Conservation (phyloP, 306 rosid genomes). For the Elaeagnus macrophylla region DNA sequence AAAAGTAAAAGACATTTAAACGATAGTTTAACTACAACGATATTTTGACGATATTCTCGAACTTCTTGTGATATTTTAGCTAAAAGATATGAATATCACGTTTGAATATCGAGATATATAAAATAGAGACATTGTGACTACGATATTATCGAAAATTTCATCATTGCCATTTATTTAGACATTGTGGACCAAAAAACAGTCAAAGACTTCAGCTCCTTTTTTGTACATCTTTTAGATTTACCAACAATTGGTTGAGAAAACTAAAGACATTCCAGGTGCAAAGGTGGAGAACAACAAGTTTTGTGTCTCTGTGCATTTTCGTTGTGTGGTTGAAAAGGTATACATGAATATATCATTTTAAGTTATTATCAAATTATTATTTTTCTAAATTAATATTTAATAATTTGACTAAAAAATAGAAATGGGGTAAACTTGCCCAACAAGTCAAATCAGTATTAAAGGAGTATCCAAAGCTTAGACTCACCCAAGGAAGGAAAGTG, state of each 20-base stretch:
- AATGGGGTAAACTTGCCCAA: slow-evolving; percentile 69
- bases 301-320: slow-evolving; percentile 78
- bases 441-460: slow-evolving; percentile 76
- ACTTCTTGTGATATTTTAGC: too few relatives aligned
- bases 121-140: too few relatives aligned
- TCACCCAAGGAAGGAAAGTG: slow-evolving; percentile 87
- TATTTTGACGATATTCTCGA: too few relatives aligned
- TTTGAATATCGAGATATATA: too few relatives aligned
- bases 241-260: slow-evolving; percentile 47
- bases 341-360: not conserved
- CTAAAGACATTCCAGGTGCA: slow-evolving; percentile 67
- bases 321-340: slow-evolving; percentile 95
- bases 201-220: not conserved
- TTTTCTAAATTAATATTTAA: not conserved
- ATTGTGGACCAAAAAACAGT: not conserved
- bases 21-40: too few relatives aligned
- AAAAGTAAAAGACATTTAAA: too few relatives aligned
- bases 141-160: too few relatives aligned
- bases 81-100: too few relatives aligned
- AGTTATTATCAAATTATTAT: too few relatives aligned
- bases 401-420: slow-evolving; percentile 31
- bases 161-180: too few relatives aligned
- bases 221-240: slow-evolving; percentile 38
- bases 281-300: slow-evolving; percentile 82
- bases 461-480: slow-evolving; percentile 73